Conservation (phyloP, 2,329 filamentous ascomycete genomes). For the Pseudonectria buxi region DNA sequence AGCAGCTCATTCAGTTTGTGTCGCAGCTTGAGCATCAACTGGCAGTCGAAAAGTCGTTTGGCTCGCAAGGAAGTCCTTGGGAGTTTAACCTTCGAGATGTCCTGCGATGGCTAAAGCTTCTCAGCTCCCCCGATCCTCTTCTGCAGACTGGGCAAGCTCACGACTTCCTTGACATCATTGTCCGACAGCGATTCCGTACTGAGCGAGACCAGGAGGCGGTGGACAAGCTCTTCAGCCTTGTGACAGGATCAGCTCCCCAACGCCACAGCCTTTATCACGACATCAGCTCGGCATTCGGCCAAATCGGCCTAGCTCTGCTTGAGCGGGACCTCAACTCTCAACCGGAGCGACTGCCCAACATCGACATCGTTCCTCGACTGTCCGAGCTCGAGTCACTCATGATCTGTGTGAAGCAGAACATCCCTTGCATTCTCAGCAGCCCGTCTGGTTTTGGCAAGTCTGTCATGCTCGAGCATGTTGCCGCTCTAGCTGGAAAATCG, state of each 20-base stretch:
- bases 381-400: slow-evolving; percentile 78
- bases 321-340: slow-evolving; percentile 51
- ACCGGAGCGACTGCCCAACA: slow-evolving; percentile 42
- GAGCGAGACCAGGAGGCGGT: slow-evolving; percentile 60
- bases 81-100: slow-evolving; percentile 93
- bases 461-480: slow-evolving; percentile 68
- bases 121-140: slow-evolving; percentile 45
- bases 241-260: slow-evolving; percentile 50
- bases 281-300: slow-evolving; percentile 57
- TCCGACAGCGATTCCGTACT: slow-evolving; percentile 81
- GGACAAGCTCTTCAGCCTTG: slow-evolving; percentile 55
- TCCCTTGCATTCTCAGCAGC: slow-evolving; percentile 85
- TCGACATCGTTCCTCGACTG: slow-evolving; percentile 51
- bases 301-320: slow-evolving; percentile 73
- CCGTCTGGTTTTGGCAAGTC: slow-evolving; percentile 84
- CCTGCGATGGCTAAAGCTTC: slow-evolving; percentile 74
- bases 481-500: slow-evolving; percentile 68
- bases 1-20: slow-evolving; percentile 71
- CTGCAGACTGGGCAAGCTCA: slow-evolving; percentile 53
- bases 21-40: slow-evolving; percentile 69
- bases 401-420: slow-evolving; percentile 76
- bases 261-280: slow-evolving; percentile 66
- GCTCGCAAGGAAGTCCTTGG: slow-evolving; percentile 71
- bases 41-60: slow-evolving; percentile 50
- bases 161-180: slow-evolving; percentile 76